Percentiles rank a stretch among this genome's conserved stretches.
Conservation (phyloP, 73 alveolate genomes). For the Halteria grandinella region DNA sequence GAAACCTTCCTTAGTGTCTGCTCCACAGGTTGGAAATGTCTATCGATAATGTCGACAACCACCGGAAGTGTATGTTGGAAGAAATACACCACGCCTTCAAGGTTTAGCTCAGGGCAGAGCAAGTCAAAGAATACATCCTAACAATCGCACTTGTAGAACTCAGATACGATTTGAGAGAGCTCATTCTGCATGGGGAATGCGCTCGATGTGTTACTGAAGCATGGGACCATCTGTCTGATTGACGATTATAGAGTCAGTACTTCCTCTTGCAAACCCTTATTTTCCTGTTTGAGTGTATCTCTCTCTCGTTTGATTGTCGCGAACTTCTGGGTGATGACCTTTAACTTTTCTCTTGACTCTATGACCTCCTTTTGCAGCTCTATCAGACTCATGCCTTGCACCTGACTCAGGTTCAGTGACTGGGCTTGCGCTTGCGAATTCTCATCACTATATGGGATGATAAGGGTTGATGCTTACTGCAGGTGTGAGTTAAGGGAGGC, state of each 20-base stretch:
- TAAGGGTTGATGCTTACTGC: no score
- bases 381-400: background rate
- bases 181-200: constrained; percentile 95
- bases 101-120: constrained; percentile 91
- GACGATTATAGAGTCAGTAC: constrained; percentile 82
- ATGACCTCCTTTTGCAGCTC: constrained; percentile 56
- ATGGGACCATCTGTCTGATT: constrained; percentile 95
- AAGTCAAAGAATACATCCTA: constrained; percentile 96
- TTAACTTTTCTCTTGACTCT: constrained; percentile 67
- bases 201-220: constrained; percentile 90
- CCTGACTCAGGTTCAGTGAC: background rate
- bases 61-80: constrained; percentile 77
- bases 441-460: no score
- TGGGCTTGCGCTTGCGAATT: no score
- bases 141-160: constrained; percentile 94
- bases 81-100: constrained; percentile 92
- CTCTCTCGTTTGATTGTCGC: constrained; percentile 86
- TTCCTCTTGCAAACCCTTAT: constrained; percentile 85
- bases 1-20: constrained; percentile 74
- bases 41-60: constrained; percentile 71
- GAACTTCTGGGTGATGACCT: constrained; percentile 87
- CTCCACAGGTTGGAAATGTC: constrained; percentile 86
- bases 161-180: constrained; percentile 81
- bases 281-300: constrained; percentile 80
- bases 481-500: no score